A percentile compares a stretch with the other conserved stretches of the same genome.
Evolutionary conservation across 768 basidiomycete species (phyloP).

Genomic region (Pisolithus sp.): DNA sequence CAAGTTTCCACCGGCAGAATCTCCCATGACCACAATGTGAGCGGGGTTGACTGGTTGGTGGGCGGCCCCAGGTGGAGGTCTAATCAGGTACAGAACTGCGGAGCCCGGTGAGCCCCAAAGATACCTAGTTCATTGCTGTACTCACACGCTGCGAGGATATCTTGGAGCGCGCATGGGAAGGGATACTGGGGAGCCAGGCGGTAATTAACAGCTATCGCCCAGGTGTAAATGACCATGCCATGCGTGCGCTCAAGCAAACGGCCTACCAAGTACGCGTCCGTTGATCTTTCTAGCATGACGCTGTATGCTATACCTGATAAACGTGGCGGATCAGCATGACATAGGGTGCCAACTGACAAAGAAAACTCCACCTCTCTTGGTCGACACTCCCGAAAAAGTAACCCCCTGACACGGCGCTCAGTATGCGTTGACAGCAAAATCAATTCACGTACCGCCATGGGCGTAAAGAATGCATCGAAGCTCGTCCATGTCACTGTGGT

Average conservation of each 20-base stretch:
- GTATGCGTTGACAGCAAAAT: neutral
- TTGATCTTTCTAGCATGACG: slow-evolving; percentile 88
- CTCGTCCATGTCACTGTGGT: slow-evolving; percentile 71
- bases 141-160: slow-evolving; percentile 81
- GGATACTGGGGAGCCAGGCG: slow-evolving; percentile 95
- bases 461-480: slow-evolving; percentile 79
- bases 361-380: slow-evolving; percentile 51
- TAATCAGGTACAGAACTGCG: slow-evolving; percentile 79
- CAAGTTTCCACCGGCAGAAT: slow-evolving; percentile 90
- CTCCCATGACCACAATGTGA: slow-evolving; percentile 81
- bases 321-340: slow-evolving; percentile 1
- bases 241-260: neutral
- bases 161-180: slow-evolving; percentile 89
- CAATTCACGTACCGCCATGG: slow-evolving; percentile 55
- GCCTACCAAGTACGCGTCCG: slow-evolving; percentile 76
- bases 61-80: slow-evolving; percentile 72
- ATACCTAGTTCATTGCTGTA: neutral
- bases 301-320: slow-evolving; percentile 61
- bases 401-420: slow-evolving; percentile 43
- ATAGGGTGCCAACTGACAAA: neutral
- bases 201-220: slow-evolving; percentile 62
- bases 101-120: neutral
- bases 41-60: slow-evolving; percentile 77
- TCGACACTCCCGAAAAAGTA: slow-evolving; percentile 81
- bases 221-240: neutral